phyloP scores from a whole-genome alignment of 176 grass and related monocot genomes.

The Oryza australiensis region DNA sequence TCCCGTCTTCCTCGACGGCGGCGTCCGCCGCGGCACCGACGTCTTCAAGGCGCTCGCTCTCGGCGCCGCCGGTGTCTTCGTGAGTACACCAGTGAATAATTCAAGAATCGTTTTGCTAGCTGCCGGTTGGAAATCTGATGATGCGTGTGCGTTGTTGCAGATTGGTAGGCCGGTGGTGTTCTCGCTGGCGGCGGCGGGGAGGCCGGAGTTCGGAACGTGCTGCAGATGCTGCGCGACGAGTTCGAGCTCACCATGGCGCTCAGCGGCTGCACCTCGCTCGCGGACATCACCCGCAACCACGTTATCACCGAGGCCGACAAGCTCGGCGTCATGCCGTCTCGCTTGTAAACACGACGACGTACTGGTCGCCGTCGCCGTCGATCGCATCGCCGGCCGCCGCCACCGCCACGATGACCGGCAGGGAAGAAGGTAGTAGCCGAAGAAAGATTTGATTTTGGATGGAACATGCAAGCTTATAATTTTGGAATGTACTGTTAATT shows the following conservation, averaged over 20 bases:
- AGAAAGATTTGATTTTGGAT: not conserved
- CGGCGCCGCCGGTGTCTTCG: conserved; percentile 88
- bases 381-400: not conserved
- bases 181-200: conserved; percentile 79
- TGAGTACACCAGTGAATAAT: conserved; percentile 30
- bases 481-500: not conserved
- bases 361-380: too few relatives aligned
- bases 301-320: conserved; percentile 72
- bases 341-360: conserved; percentile 46
- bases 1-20: conserved; percentile 93
- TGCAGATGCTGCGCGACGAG: conserved; percentile 85
- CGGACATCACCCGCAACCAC: conserved; percentile 93
- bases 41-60: conserved; percentile 98
- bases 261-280: conserved; percentile 82
- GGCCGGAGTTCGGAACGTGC: conserved; percentile 72
- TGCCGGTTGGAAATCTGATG: too few relatives aligned
- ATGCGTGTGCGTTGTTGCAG: conserved; percentile 2
- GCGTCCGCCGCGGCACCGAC: conserved; percentile 90
- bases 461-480: not conserved
- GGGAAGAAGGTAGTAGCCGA: not conserved
- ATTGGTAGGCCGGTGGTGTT: conserved; percentile 90
- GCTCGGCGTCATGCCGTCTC: conserved; percentile 52
- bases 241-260: conserved; percentile 96
- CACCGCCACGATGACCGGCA: not conserved
- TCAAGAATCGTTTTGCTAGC: too few relatives aligned